Percentiles rank a stretch among this genome's conserved stretches.
phyloP scores from a whole-genome alignment of 371 early-diverging fungal species.

The Rhizopus arrhizus region DNA sequence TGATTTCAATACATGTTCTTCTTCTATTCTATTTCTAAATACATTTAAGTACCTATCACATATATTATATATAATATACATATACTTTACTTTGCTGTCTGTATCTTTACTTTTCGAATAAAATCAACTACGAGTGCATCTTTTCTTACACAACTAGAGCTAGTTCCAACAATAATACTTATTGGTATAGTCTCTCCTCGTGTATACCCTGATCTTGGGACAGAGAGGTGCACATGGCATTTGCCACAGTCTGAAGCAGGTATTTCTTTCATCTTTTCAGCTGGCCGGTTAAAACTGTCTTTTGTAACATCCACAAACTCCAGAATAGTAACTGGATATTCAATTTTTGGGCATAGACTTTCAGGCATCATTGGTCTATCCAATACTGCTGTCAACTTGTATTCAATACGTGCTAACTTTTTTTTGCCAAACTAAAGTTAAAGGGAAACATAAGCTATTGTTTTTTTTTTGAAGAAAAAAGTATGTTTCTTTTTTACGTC shows the following conservation, averaged over 20 bases:
- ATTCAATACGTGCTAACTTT: slow-evolving; percentile 30
- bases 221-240: slow-evolving; percentile 29
- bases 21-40: slow-evolving; percentile 20
- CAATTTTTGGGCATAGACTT: slow-evolving; percentile 39
- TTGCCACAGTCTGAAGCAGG: slow-evolving; percentile 11
- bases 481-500: slow-evolving; percentile 29
- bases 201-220: slow-evolving; percentile 47
- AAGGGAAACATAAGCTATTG: neutral
- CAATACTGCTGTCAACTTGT: slow-evolving; percentile 43
- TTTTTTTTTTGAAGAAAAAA: neutral
- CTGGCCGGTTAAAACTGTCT: slow-evolving; percentile 26
- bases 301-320: slow-evolving; percentile 45
- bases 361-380: slow-evolving; percentile 49
- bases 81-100: slow-evolving; percentile 23
- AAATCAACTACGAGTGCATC: slow-evolving; percentile 33
- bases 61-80: neutral
- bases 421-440: slow-evolving; percentile 39
- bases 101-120: slow-evolving; percentile 32
- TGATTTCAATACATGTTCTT: slow-evolving; percentile 36
- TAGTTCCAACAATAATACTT: slow-evolving; percentile 32
- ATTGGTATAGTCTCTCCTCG: slow-evolving; percentile 47
- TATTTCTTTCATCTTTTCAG: slow-evolving; percentile 33
- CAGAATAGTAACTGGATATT: slow-evolving; percentile 40
- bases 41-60: too few species aligned
- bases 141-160: slow-evolving; percentile 22